These are phyloP conservation scores for Hypocreales sp. DNA, from an alignment of 2,329 filamentous ascomycete species.

Conservation along the genomic window DNA sequence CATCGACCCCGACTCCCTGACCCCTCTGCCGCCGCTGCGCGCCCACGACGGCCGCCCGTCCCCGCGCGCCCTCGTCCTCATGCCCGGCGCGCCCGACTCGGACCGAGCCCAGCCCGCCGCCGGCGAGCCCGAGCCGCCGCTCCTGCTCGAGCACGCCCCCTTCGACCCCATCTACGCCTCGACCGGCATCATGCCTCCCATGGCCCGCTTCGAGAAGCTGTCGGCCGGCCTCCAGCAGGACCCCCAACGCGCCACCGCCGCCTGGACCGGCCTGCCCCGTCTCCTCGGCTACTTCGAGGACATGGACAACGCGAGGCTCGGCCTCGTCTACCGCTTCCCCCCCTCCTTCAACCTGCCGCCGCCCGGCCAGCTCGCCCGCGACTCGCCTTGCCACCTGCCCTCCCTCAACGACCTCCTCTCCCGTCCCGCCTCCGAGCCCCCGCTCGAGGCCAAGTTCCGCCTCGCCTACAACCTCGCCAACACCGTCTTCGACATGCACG, in stretches of 20 bases:
- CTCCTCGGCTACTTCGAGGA: conserved; percentile 63
- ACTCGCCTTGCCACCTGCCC: conserved; percentile 32
- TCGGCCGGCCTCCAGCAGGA: conserved; percentile 41
- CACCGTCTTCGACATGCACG: conserved; percentile 60
- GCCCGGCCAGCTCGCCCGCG: conserved; percentile 33
- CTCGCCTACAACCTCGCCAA: conserved; percentile 58
- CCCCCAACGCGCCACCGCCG: conserved; percentile 31
- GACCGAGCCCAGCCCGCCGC: conserved; percentile 27
- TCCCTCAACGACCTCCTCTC: conserved; percentile 39
- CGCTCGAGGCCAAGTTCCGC: conserved; percentile 61
- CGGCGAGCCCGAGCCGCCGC: conserved; percentile 31
- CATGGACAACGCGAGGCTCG: conserved; percentile 51
- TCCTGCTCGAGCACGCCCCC: conserved; percentile 57
- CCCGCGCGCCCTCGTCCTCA: conserved; percentile 21
- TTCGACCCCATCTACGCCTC: conserved; percentile 47
- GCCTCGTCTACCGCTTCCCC: conserved; percentile 62
- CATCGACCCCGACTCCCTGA: conserved; percentile 38
- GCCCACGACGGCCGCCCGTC: conserved; percentile 20
- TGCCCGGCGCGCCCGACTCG: conserved; percentile 34
- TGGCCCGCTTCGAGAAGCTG: conserved; percentile 49
- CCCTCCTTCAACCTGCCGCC: conserved; percentile 44
- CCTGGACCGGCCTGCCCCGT: conserved; percentile 46
- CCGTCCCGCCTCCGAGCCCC: conserved; percentile 40
- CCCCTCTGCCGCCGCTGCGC: too few species aligned
- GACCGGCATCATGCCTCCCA: conserved; percentile 47